phyloP scores from a whole-genome alignment of 306 rosid genomes.

The Rubus parviflorus region DNA sequence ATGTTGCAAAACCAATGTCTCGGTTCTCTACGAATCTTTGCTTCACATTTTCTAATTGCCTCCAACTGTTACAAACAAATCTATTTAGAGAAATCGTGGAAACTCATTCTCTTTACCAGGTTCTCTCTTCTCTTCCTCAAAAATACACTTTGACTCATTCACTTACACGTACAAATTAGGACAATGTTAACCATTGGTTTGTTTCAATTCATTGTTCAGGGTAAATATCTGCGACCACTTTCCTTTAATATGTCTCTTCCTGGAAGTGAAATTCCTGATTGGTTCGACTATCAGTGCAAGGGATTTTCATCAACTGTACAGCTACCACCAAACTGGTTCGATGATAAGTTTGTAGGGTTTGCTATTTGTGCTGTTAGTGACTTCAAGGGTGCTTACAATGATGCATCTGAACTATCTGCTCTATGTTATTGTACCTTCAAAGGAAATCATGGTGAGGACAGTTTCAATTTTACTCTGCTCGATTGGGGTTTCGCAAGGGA shows the following conservation, averaged over 20 bases:
- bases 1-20: neutral
- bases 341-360: neutral
- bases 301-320: neutral
- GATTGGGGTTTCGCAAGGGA: neutral
- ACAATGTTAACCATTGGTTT: neutral
- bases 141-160: neutral
- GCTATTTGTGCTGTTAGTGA: neutral
- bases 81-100: neutral
- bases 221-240: neutral
- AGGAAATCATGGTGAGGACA: neutral
- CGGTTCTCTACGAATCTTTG: neutral
- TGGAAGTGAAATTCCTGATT: neutral
- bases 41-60: constrained; percentile 1
- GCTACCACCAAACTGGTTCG: neutral
- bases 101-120: neutral
- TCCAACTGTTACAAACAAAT: neutral
- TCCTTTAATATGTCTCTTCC: neutral
- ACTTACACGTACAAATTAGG: neutral
- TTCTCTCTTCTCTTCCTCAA: neutral
- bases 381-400: neutral
- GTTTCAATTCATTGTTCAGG: neutral
- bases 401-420: neutral
- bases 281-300: neutral
- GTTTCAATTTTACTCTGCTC: neutral
- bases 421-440: neutral